Percentiles rank a stretch among this genome's conserved stretches.
Conservation (phyloP, 2,329 filamentous ascomycete genomes). For the Colletotrichum chlorophyti region DNA sequence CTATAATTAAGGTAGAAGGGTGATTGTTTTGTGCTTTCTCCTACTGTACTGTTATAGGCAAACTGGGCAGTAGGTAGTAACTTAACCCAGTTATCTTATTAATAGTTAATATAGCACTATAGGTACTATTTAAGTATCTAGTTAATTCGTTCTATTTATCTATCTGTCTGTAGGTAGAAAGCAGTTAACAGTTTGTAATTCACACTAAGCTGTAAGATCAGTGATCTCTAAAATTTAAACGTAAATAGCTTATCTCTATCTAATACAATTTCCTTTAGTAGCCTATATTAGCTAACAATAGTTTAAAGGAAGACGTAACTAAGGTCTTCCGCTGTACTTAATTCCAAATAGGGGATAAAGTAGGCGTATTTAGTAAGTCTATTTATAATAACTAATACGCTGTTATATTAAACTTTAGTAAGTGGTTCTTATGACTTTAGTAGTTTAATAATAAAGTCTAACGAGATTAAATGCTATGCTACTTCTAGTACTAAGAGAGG, state of each 20-base stretch:
- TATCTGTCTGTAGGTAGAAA: background rate
- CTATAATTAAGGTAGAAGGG: constrained; percentile 3
- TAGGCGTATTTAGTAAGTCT: background rate
- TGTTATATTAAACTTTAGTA: too few relatives aligned
- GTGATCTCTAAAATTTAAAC: background rate
- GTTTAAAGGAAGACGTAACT: too few relatives aligned
- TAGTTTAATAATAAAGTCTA: too few relatives aligned
- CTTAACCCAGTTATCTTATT: too few relatives aligned
- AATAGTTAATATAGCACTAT: too few relatives aligned
- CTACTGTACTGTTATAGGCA: background rate
- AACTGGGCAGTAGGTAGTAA: background rate
- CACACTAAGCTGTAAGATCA: background rate
- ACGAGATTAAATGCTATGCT: background rate
- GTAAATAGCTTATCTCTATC: too few relatives aligned
- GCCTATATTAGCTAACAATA: too few relatives aligned
- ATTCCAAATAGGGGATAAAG: background rate
- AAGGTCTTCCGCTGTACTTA: background rate
- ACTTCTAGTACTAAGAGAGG: background rate
- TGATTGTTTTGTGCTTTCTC: constrained; percentile 2
- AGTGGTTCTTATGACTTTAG: too few relatives aligned
- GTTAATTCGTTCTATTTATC: too few relatives aligned
- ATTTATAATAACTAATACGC: too few relatives aligned
- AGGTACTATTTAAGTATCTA: too few relatives aligned
- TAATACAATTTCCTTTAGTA: too few relatives aligned
- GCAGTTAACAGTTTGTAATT: background rate